These are phyloP conservation scores for Botrytis pseudocinerea DNA, from an alignment of 2,329 filamentous ascomycete species.

Conservation along the genomic window DNA sequence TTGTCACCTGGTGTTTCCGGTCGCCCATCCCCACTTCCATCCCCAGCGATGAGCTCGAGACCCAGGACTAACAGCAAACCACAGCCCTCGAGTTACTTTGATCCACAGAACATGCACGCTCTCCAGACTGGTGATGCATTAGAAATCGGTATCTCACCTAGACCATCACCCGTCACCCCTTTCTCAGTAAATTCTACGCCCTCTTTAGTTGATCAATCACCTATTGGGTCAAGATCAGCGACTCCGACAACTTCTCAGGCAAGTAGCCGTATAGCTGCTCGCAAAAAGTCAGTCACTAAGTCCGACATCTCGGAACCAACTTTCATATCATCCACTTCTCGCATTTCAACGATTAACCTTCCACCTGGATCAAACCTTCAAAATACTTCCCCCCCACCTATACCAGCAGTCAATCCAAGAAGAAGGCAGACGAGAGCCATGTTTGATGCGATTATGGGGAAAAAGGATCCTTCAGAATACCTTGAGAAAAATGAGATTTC, in stretches of 20 bases:
- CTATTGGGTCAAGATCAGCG: conserved; percentile 30
- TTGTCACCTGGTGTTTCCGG: conserved; percentile 1
- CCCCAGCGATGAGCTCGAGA: conserved; percentile 33
- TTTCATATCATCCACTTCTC: conserved; percentile 40
- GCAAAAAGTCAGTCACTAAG: conserved; percentile 41
- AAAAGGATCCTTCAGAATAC: conserved; percentile 30
- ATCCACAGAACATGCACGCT: conserved; percentile 33
- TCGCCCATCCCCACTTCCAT: conserved; percentile 36
- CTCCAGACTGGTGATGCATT: conserved; percentile 29
- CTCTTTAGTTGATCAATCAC: conserved; percentile 32
- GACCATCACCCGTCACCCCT: conserved; percentile 39
- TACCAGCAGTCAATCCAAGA: conserved; percentile 41
- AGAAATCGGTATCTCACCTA: conserved; percentile 37
- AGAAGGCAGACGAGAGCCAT: conserved; percentile 39
- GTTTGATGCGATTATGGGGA: conserved; percentile 36
- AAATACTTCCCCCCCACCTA: conserved; percentile 37
- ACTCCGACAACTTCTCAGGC: conserved; percentile 32
- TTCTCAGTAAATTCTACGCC: conserved; percentile 39
- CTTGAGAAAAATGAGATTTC: conserved; percentile 32
- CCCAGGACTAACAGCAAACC: conserved; percentile 38
- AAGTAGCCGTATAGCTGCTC: conserved; percentile 26
- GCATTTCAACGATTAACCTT: conserved; percentile 39
- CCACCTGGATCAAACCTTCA: conserved; percentile 36
- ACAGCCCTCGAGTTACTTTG: conserved; percentile 32
- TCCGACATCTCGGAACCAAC: conserved; percentile 41